Base-by-base conservation (phyloP, 148 eudicot genomes). In the Silene conica region DNA sequence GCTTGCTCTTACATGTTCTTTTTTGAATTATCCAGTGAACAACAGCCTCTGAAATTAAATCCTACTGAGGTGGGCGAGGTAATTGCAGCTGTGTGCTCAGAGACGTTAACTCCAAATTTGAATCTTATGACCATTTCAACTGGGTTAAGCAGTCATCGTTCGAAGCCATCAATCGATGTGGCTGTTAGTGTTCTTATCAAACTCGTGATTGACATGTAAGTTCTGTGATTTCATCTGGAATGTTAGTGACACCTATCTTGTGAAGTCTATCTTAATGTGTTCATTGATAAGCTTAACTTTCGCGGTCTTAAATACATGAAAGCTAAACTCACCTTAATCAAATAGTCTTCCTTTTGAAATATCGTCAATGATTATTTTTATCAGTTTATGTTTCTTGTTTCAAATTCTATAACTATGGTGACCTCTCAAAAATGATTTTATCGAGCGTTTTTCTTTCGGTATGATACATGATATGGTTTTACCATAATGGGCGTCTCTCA, bases 121-220 rank as follows among this genome's bases (percentile, higher is more conserved):
- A 85, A 86, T 87, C 79, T 71, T 22, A 83, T 81, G 85, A 87
- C 90, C 55, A 64, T 90, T 67, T 90, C 97, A n/a, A 87, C 96
- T 26, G 89, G 86, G 71, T 60, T 92, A 74, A 88, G 82, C 73
- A 92, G 72, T 76, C 88, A 81, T 74, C 83, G 87, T 79, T 85
- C 96, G 52, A 95, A 85, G 84, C 93, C 96, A 64, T 88, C 98
- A 50, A 83, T 90, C 87, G 97, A 95, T 57, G 96, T 90, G 83
- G 93, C 97, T 76, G 97, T 92, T 68, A 92, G 98, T 81, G 98
- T 95, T 67, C 97, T 95, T 73, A 89, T 95, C 76, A 95, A 95
- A 86, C 98, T 95, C 77, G 90, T 95, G 46, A 95, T 95, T 81
- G 98, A 95, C 92, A 95, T 95, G 98, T 95, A 95, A 74, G 98